phyloP scores from a whole-genome alignment of 2,329 filamentous ascomycete genomes.

The Gnomoniopsis smithogilvyi region DNA sequence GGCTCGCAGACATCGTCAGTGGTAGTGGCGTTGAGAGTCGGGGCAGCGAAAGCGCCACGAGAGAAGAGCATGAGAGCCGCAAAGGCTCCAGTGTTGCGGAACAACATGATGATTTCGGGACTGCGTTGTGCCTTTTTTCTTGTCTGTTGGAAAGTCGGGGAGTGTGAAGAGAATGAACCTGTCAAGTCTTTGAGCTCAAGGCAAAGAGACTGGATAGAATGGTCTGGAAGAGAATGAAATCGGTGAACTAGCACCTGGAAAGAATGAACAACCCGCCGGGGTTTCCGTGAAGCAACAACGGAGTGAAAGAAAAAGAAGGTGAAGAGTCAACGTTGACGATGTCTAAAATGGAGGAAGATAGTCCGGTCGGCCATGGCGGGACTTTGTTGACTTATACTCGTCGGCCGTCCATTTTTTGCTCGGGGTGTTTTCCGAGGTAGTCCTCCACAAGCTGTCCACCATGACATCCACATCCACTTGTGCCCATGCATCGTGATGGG shows the following conservation, averaged over 20 bases:
- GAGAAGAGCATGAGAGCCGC: conserved; percentile 16
- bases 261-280: conserved; percentile 17
- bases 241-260: conserved; percentile 18
- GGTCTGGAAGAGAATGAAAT: conserved; percentile 11
- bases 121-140: neutral
- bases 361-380: neutral
- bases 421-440: neutral
- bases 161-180: neutral
- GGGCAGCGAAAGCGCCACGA: conserved; percentile 9
- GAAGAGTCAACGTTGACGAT: conserved; percentile 12
- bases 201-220: neutral
- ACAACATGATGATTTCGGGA: conserved; percentile 7
- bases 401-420: neutral
- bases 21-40: conserved; percentile 5
- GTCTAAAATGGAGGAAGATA: neutral
- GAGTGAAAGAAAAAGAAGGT: conserved; percentile 1
- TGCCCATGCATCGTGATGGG: too few relatives aligned
- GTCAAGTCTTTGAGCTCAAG: neutral
- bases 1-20: conserved; percentile 15
- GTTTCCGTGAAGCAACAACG: neutral
- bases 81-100: conserved; percentile 10
- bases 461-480: too few relatives aligned
- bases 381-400: neutral
- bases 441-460: neutral
- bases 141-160: neutral